A percentile compares a stretch with the other conserved stretches of the same genome.
These are phyloP conservation scores for Suillus ampliporus DNA, from an alignment of 768 basidiomycete genomes.

Conservation along the genomic window DNA sequence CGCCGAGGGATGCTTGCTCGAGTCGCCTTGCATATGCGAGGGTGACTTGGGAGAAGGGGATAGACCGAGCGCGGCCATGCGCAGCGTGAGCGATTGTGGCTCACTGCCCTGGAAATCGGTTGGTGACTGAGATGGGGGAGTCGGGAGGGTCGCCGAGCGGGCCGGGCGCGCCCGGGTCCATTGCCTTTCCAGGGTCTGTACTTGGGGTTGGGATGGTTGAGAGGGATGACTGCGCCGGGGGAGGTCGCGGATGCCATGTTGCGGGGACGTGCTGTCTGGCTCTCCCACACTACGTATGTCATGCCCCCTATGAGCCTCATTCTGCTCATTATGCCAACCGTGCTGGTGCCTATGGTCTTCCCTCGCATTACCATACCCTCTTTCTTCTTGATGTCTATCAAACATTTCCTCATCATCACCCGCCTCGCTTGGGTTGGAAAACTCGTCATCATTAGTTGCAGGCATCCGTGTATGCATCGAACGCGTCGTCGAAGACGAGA, in stretches of 20 bases:
- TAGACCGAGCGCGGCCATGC: slow-evolving; percentile 36
- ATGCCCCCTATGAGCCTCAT: slow-evolving; percentile 22
- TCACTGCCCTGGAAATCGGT: slow-evolving; percentile 14
- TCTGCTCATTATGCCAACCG: slow-evolving; percentile 31
- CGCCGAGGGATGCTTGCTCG: not conserved
- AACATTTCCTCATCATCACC: slow-evolving; percentile 23
- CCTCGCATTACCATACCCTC: slow-evolving; percentile 16
- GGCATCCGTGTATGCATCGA: slow-evolving; percentile 24
- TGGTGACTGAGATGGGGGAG: slow-evolving; percentile 20
- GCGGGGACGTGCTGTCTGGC: slow-evolving; percentile 32
- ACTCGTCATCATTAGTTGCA: slow-evolving; percentile 24
- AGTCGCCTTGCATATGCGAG: not conserved
- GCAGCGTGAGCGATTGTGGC: slow-evolving; percentile 36
- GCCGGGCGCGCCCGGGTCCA: slow-evolving; percentile 12
- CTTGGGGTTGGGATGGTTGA: slow-evolving; percentile 11
- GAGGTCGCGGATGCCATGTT: slow-evolving; percentile 51
- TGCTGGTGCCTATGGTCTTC: slow-evolving; percentile 33
- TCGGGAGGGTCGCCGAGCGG: slow-evolving; percentile 32
- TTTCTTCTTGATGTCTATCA: slow-evolving; percentile 21
- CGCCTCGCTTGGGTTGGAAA: slow-evolving; percentile 32
- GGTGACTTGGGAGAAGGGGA: not conserved
- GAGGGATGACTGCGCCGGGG: slow-evolving; percentile 36
- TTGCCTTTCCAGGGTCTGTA: slow-evolving; percentile 11
- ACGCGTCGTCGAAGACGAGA: not conserved
- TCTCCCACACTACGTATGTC: not conserved